Base-by-base conservation (phyloP, 768 basidiomycete species). In the Amanita thiersii region DNA sequence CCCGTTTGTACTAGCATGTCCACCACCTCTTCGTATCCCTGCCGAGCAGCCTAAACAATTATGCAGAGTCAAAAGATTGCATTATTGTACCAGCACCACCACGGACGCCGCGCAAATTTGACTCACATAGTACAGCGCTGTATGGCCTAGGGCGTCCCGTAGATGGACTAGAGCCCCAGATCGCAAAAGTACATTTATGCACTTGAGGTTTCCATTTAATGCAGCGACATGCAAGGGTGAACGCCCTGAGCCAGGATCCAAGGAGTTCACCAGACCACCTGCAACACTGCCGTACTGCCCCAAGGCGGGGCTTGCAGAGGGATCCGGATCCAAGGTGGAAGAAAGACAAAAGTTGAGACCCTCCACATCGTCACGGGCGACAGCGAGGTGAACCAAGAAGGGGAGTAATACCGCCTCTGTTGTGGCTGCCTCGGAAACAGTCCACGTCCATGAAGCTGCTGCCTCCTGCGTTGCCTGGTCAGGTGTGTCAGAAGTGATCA, bases 81-180 rank as follows among this genome's bases (percentile, higher is more conserved):
- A 6, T 30, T 52, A 25, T 44, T 32, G 11, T 24, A 36, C n/a
- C n/a, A n/a, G n/a, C n/a, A n/a, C n/a, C n/a, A n/a, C n/a, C n/a
- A n/a, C n/a, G 43, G 9, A 19, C 29, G 15, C 1, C 12, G 25
- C 19, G 3, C 18, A 4, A 40, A 38, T 25, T 14, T 26, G 37
- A 58, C 77, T 51, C 47, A 86, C 86, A 59, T 89, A 85, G 59
- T 90, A 91, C 11, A 91, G 64, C 2, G 86, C 73, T 10, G 89
- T 90, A 52, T 91, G 88, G 2, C 86, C 90, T 33, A 91, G 66
- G 1, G 60, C 55, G 56, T 93, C 90, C 42, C 90, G 70, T 6
- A 85, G 64, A 57, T 93, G 89, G 15, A 92, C 89, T 10, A 88
- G 64, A 1, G 88, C 86, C 3, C 89, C 89, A 0, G 77, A 75